Conservation (phyloP, 2,329 filamentous ascomycete species). For the Xylariaceae sp. region DNA sequence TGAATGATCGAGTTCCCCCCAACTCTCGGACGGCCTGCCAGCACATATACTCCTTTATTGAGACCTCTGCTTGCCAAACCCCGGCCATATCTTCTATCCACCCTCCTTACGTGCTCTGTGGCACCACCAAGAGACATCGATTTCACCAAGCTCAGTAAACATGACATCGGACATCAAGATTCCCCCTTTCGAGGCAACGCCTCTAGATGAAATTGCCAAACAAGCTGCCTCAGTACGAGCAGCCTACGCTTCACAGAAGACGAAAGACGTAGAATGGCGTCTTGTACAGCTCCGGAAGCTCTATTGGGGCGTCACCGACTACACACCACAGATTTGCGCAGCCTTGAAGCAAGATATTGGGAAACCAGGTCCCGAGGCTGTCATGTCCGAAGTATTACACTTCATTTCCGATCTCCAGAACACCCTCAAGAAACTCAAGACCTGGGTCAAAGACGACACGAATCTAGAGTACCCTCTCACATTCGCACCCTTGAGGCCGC, state of each 20-base stretch:
- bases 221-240: slow-evolving; percentile 60
- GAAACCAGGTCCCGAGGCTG: slow-evolving; percentile 74
- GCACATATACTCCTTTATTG: too few species aligned
- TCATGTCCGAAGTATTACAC: slow-evolving; percentile 74
- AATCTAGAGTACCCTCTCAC: slow-evolving; percentile 66
- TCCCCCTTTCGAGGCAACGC: slow-evolving; percentile 56
- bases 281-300: slow-evolving; percentile 85
- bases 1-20: too few species aligned
- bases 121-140: too few species aligned
- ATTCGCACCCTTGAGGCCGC: slow-evolving; percentile 68
- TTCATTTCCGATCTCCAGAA: slow-evolving; percentile 78
- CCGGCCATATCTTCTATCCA: too few species aligned
- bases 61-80: too few species aligned
- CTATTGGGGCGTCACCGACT: slow-evolving; percentile 88
- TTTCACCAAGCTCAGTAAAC: slow-evolving; percentile 11
- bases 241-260: slow-evolving; percentile 77
- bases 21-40: too few species aligned
- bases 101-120: too few species aligned
- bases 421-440: slow-evolving; percentile 72
- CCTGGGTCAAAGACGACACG: slow-evolving; percentile 80
- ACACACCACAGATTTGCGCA: slow-evolving; percentile 67
- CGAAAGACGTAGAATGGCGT: slow-evolving; percentile 78
- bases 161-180: slow-evolving; percentile 45
- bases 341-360: slow-evolving; percentile 75
- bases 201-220: slow-evolving; percentile 63